Conservation (phyloP, 768 basidiomycete genomes). For the Boletus coccyginus region DNA sequence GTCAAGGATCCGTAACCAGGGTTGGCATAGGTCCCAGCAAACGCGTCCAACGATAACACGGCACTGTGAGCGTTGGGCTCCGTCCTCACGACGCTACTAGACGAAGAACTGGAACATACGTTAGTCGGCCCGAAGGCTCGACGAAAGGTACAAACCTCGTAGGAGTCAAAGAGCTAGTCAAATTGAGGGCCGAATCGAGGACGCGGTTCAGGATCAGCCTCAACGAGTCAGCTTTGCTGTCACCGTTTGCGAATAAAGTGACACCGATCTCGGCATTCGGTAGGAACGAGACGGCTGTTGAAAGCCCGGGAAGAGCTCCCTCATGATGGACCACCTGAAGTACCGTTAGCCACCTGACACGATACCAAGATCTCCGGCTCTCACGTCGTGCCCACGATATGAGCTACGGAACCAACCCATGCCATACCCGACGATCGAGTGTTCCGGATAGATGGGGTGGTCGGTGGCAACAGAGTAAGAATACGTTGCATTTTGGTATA, state of each 20-base stretch:
- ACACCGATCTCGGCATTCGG: conserved; percentile 38
- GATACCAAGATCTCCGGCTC: not conserved
- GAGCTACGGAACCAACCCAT: conserved; percentile 42
- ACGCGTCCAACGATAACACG: conserved; percentile 18
- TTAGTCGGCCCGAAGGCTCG: not conserved
- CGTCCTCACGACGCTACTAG: not conserved
- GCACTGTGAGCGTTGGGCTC: not conserved
- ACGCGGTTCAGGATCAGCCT: conserved; percentile 14
- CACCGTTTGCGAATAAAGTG: conserved; percentile 33
- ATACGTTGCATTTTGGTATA: conserved; percentile 31
- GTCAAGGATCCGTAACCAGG: conserved; percentile 38
- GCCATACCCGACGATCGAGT: conserved; percentile 38
- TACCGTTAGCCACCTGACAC: not conserved
- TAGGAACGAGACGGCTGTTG: conserved; percentile 30
- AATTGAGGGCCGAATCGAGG: conserved; percentile 22
- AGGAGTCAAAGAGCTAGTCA: not conserved
- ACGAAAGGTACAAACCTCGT: conserved; percentile 4
- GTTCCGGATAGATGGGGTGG: conserved; percentile 9
- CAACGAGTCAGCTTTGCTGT: conserved; percentile 13
- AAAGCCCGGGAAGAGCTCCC: conserved; percentile 36
- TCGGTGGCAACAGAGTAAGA: conserved; percentile 26
- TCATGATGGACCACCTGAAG: conserved; percentile 34
- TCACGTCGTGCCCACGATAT: conserved; percentile 41
- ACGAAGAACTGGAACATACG: not conserved
- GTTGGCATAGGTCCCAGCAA: conserved; percentile 37